Conservation (phyloP, 139 green algal genomes). For the Dunaliella sp. region DNA sequence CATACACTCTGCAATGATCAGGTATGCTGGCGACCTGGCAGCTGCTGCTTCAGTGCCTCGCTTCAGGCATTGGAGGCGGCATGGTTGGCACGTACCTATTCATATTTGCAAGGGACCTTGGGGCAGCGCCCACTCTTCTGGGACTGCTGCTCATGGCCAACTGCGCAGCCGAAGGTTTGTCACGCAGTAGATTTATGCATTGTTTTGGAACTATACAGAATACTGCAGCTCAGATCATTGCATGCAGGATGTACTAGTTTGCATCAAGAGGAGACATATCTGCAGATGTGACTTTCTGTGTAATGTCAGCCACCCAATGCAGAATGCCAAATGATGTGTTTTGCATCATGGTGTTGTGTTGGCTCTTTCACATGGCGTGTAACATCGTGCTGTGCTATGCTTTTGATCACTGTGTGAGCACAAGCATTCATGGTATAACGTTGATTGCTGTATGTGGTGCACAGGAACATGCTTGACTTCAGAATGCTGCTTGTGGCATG, state of each 20-base stretch:
- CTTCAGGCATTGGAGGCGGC: neutral
- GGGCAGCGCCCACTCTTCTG: neutral
- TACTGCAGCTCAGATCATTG: neutral
- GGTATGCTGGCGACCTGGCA: too few relatives aligned
- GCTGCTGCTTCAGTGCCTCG: constrained; percentile 9
- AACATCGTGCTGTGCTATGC: too few relatives aligned
- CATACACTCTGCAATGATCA: too few relatives aligned
- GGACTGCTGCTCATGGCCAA: constrained; percentile 2
- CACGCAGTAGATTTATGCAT: neutral
- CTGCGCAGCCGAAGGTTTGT: neutral
- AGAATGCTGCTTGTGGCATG: too few relatives aligned
- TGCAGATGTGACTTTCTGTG: neutral
- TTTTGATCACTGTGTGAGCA: too few relatives aligned
- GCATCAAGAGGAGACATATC: neutral
- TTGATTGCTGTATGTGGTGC: too few relatives aligned
- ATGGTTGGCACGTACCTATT: constrained; percentile 8
- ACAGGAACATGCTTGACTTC: too few relatives aligned
- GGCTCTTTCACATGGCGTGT: neutral
- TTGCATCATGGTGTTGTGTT: neutral
- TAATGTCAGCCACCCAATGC: neutral
- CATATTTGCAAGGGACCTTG: constrained; percentile 1
- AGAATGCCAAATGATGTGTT: neutral
- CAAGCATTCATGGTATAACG: too few relatives aligned
- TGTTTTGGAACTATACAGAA: too few relatives aligned
- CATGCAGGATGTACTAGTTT: neutral